These are phyloP conservation scores for Lachancea thermotolerans DNA, from an alignment of 805 yeast genomes.

Conservation along the genomic window DNA sequence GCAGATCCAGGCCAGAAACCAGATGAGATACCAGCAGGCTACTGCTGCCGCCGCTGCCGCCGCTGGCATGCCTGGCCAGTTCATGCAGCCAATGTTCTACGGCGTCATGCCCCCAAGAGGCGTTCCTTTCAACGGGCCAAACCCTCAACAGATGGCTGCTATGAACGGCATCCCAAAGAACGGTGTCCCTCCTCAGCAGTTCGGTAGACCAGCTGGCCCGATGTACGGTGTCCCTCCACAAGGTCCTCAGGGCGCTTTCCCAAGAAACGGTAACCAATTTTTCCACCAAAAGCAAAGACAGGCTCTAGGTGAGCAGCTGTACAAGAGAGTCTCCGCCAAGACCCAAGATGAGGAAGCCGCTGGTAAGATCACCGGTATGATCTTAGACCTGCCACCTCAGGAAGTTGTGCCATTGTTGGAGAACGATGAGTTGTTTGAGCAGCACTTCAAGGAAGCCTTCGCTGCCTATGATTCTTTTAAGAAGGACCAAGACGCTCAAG, in stretches of 20 bases:
- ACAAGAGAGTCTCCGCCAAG: constrained; percentile 84
- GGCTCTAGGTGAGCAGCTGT: constrained; percentile 94
- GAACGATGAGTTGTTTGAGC: constrained; percentile 82
- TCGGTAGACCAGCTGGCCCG: constrained; percentile 66
- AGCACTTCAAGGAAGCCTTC: constrained; percentile 89
- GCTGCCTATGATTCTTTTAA: constrained; percentile 90
- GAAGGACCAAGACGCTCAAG: constrained; percentile 38
- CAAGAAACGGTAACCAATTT: constrained; percentile 35
- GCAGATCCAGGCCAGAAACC: constrained; percentile 97
- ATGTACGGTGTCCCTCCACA: constrained; percentile 83
- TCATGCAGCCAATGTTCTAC: constrained; percentile 36
- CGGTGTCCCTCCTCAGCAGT: constrained; percentile 56
- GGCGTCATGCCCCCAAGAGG: constrained; percentile 74
- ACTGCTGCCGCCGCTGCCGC: constrained; percentile 39
- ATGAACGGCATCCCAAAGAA: constrained; percentile 55
- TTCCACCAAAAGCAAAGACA: constrained; percentile 90
- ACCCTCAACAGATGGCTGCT: constrained; percentile 70
- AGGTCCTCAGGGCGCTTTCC: constrained; percentile 49
- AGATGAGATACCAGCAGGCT: constrained; percentile 96
- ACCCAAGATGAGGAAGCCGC: constrained; percentile 91
- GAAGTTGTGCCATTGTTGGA: constrained; percentile 85
- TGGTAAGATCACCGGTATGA: constrained; percentile 98
- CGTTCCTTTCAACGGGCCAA: constrained; percentile 70
- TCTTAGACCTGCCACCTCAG: constrained; percentile 87
- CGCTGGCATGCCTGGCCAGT: constrained; percentile 36